phyloP scores from a whole-genome alignment of 176 grass and related monocot genomes.

The Melocanna baccifera region DNA sequence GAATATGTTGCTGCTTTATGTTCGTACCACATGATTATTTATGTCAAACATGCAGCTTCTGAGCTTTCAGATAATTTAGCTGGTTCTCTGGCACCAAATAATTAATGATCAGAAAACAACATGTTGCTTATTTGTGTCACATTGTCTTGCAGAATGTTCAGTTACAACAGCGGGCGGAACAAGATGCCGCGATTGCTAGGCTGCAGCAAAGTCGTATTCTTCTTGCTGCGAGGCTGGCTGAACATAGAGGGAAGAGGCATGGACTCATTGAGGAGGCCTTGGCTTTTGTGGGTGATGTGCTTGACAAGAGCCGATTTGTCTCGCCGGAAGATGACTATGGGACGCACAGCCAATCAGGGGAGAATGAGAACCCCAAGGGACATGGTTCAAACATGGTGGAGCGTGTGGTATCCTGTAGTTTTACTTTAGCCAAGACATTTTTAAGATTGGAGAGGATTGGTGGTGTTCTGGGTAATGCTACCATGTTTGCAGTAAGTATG shows the following conservation, averaged over 20 bases:
- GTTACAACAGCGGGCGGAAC: conserved; percentile 52
- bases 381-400: conserved; percentile 40
- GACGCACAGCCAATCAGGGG: conserved; percentile 27
- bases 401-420: conserved; percentile 44
- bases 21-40: not conserved
- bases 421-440: conserved; percentile 42
- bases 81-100: not conserved
- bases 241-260: conserved; percentile 61
- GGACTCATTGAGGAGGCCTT: conserved; percentile 66
- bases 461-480: conserved; percentile 53
- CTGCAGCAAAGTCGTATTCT: conserved; percentile 63
- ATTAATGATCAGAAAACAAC: not conserved
- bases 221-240: conserved; percentile 64
- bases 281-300: conserved; percentile 54
- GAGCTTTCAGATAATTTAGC: not conserved
- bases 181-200: conserved; percentile 52
- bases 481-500: conserved; percentile 58
- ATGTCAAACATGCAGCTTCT: not conserved
- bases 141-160: conserved; percentile 46
- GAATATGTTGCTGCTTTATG: not conserved
- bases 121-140: conserved; percentile 16
- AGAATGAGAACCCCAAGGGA: conserved; percentile 16
- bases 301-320: conserved; percentile 35
- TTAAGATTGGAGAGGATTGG: conserved; percentile 30
- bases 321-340: conserved; percentile 19